Evolutionary conservation across 768 basidiomycete species (phyloP).

Genomic region (Auricularia sp.): DNA sequence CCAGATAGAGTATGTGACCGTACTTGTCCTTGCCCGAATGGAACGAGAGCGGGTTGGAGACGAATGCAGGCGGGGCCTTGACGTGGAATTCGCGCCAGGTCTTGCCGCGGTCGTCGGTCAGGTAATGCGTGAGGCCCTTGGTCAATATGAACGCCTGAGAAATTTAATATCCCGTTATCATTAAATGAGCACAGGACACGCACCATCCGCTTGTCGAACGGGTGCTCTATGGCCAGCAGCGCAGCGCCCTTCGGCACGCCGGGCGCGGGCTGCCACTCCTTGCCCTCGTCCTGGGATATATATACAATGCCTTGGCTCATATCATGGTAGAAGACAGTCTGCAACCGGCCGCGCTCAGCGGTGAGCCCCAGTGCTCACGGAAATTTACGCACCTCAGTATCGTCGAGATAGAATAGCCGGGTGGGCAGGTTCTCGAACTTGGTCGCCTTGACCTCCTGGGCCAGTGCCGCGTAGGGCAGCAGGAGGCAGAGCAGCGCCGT

Average conservation of each 20-base stretch:
- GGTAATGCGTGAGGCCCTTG: constrained; percentile 65
- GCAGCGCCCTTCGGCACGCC: constrained; percentile 49
- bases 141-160: constrained; percentile 81
- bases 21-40: constrained; percentile 66
- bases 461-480: too few species aligned
- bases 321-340: constrained; percentile 80
- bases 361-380: not conserved
- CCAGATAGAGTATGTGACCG: constrained; percentile 72
- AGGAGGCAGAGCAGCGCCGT: too few species aligned
- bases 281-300: constrained; percentile 84
- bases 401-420: constrained; percentile 85
- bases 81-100: constrained; percentile 79
- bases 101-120: constrained; percentile 78
- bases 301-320: constrained; percentile 53
- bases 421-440: constrained; percentile 63
- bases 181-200: constrained; percentile 12
- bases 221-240: constrained; percentile 73
- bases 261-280: constrained; percentile 41
- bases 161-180: not conserved
- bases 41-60: constrained; percentile 67
- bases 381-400: constrained; percentile 49
- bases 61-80: constrained; percentile 45
- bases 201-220: constrained; percentile 69
- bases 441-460: too few species aligned
- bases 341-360: not conserved